Base-by-base conservation (phyloP, 176 grass and related monocot genomes). In the Ensete ventricosum region DNA sequence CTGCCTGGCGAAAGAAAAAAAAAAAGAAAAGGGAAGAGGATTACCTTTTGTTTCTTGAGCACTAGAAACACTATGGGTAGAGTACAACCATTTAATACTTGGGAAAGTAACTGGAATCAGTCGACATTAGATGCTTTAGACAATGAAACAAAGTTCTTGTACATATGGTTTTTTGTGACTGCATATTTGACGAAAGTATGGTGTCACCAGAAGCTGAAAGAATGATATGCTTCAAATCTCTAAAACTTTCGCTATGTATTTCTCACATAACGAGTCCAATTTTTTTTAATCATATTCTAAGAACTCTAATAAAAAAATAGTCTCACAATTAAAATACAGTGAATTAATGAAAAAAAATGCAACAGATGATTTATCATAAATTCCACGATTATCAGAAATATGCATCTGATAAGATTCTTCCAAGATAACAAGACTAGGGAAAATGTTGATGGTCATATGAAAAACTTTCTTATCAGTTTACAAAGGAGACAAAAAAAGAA, bases 1-100 rank as follows among this genome's bases (percentile, higher is more conserved):
- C 95, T 24, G 84, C 88, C 95, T 98, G 86, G 34, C 4, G 4
- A 43, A 43, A 43, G 4, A 6, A 43, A 76, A 87, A 79, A 70
- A 76, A 87, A 79, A 70, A 54, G 7, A 43, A 48, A 48, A 2
- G 20, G 16, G 21, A 55, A 74, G 55, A 10, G 53, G 7, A 26
- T 20, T 50, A 20, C 1, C 21, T 3, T 11, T 51, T 21, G 66
- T 20, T 70, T 20, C 67, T 20, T 69, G 17, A 58, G 14, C 14
- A 5, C 13, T 17, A n/a, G 55, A 58, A 58, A 64, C 11, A 8
- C 24, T 64, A 6, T 43, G 4, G 34, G 34, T 43, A 43, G 62
- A 22, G 24, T 22, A 12, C 1, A 65, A 27, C 24, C 3, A 60
- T 16, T 20, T 20, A 9, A 12, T 25, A 14, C 11, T 65, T 11